A percentile compares a stretch with the other conserved stretches of the same genome.
phyloP scores from a whole-genome alignment of 2,329 filamentous ascomycete species.

The Paracorniculantispora psalliotae region DNA sequence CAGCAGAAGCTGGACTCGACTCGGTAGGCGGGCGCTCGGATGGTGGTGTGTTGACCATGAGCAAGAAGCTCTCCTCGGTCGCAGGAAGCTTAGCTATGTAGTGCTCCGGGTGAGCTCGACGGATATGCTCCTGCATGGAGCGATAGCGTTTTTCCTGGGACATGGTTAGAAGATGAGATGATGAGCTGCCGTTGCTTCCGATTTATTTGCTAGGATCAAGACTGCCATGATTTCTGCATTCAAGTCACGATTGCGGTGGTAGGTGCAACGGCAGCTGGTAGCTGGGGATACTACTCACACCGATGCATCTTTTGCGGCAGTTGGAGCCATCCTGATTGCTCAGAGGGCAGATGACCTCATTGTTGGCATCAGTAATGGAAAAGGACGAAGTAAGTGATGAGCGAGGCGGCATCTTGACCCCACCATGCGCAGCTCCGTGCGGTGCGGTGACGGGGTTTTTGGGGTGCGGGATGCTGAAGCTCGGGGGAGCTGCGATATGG shows the following conservation, averaged over 20 bases:
- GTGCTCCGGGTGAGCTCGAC: slow-evolving; percentile 91
- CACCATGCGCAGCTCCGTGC: slow-evolving; percentile 42
- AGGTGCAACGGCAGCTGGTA: too few species aligned
- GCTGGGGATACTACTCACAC: slow-evolving; percentile 62
- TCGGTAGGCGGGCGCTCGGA: slow-evolving; percentile 54
- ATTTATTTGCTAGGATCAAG: background rate
- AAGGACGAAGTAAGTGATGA: slow-evolving; percentile 84
- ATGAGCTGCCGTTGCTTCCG: background rate
- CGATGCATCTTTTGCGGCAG: slow-evolving; percentile 95
- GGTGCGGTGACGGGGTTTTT: slow-evolving; percentile 1
- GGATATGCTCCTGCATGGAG: slow-evolving; percentile 99
- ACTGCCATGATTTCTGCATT: too few species aligned
- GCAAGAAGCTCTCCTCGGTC: slow-evolving; percentile 92
- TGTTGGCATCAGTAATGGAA: slow-evolving; percentile 85
- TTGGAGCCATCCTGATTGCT: slow-evolving; percentile 93
- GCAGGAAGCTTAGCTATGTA: slow-evolving; percentile 97
- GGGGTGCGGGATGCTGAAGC: background rate
- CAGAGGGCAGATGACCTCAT: slow-evolving; percentile 95
- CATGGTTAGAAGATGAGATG: slow-evolving; percentile 17
- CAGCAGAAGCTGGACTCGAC: slow-evolving; percentile 27
- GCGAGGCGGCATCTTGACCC: slow-evolving; percentile 80
- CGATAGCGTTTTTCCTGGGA: slow-evolving; percentile 81
- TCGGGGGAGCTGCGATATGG: background rate
- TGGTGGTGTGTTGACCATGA: slow-evolving; percentile 92
- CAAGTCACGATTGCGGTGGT: background rate